A percentile compares a stretch with the other conserved stretches of the same genome.
Evolutionary conservation across 306 rosid species (phyloP).

Genomic region (Glycine soja): DNA sequence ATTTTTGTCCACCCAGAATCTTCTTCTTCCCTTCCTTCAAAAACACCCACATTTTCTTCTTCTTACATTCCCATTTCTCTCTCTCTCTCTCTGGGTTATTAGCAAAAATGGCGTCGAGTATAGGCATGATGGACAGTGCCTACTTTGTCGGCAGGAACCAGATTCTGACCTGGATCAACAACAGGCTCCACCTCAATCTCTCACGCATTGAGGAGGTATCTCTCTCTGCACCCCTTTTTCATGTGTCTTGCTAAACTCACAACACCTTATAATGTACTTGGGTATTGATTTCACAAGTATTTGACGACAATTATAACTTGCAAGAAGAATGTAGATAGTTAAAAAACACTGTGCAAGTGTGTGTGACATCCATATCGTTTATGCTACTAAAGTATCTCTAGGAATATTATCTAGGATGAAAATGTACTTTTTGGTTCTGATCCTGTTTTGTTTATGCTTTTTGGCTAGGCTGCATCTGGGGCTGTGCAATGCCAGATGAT

Average conservation of each 20-base stretch:
- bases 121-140: constrained; percentile 95
- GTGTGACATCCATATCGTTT: neutral
- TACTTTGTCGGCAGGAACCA: constrained; percentile 96
- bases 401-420: constrained; percentile 30
- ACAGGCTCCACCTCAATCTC: constrained; percentile 84
- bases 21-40: neutral
- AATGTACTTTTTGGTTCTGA: constrained; percentile 25
- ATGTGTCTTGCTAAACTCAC: constrained; percentile 17
- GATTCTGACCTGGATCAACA: constrained; percentile 94
- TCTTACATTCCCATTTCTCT: neutral
- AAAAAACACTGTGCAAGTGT: neutral
- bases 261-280: neutral
- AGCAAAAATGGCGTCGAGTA: constrained; percentile 76
- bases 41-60: constrained; percentile 6
- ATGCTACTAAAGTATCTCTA: neutral
- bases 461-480: constrained; percentile 92
- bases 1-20: constrained; percentile 12
- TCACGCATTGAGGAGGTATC: constrained; percentile 88
- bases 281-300: neutral
- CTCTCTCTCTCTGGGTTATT: neutral
- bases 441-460: constrained; percentile 18
- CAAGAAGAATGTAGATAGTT: neutral
- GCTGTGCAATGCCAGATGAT: constrained; percentile 98
- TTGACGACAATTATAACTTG: neutral
- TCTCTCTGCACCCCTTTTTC: neutral